A percentile compares a stretch with the other conserved stretches of the same genome.
Evolutionary conservation across 2,329 filamentous ascomycete genomes (phyloP).

Genomic region (Lomentospora prolificans): DNA sequence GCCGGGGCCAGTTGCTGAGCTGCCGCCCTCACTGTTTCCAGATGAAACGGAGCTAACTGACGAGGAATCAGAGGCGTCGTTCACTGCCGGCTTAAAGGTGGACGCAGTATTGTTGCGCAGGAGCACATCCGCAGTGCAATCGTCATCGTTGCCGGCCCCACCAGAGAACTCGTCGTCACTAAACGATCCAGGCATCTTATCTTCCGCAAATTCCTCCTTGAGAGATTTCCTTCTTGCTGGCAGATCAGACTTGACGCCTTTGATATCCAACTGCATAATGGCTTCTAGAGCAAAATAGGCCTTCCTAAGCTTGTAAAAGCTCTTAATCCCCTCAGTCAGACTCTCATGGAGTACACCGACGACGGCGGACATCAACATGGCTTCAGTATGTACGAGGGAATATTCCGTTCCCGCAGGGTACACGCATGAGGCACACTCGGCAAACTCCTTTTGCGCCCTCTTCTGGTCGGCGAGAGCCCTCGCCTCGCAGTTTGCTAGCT

Average conservation of each 20-base stretch:
- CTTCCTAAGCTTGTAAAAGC: slow-evolving; percentile 87
- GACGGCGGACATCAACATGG: slow-evolving; percentile 82
- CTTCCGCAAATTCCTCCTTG: neutral
- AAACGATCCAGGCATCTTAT: slow-evolving; percentile 7
- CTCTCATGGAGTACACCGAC: slow-evolving; percentile 87
- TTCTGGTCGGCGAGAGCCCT: slow-evolving; percentile 67
- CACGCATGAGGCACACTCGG: slow-evolving; percentile 30
- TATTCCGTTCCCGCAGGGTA: slow-evolving; percentile 84
- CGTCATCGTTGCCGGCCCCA: neutral
- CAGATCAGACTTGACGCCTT: slow-evolving; percentile 20
- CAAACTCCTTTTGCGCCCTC: slow-evolving; percentile 56
- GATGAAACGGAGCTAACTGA: neutral
- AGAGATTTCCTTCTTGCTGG: slow-evolving; percentile 4
- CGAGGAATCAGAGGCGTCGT: neutral
- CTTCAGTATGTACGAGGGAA: slow-evolving; percentile 71
- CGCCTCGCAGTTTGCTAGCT: slow-evolving; percentile 66
- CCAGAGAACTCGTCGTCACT: slow-evolving; percentile 3
- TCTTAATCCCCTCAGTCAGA: slow-evolving; percentile 79
- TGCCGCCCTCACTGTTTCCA: neutral
- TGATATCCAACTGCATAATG: slow-evolving; percentile 66
- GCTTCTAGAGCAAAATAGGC: slow-evolving; percentile 74
- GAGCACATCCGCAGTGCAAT: neutral
- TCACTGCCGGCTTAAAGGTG: neutral
- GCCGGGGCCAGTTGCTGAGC: neutral
- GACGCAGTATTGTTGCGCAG: neutral